A percentile compares a stretch with the other conserved stretches of the same genome.
phyloP scores from a whole-genome alignment of 2,329 filamentous ascomycete genomes.

The Microthyrium microscopicum region DNA sequence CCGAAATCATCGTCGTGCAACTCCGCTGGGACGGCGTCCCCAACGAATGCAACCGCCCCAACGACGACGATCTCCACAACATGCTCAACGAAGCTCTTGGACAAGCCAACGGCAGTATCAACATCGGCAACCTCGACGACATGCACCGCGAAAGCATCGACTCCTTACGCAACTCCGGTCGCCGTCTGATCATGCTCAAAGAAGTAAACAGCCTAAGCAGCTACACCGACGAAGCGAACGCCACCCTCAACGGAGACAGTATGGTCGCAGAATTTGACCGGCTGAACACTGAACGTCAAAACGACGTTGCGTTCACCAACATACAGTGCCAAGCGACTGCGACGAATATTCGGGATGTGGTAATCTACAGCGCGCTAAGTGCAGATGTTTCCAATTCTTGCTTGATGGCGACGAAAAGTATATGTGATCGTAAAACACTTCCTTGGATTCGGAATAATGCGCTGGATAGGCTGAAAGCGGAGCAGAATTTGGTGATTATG shows the following conservation, averaged over 20 bases:
- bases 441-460: slow-evolving; percentile 29
- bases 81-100: slow-evolving; percentile 16
- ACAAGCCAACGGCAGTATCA: slow-evolving; percentile 11
- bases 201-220: slow-evolving; percentile 11
- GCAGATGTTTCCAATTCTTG: slow-evolving; percentile 28
- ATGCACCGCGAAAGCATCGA: slow-evolving; percentile 14
- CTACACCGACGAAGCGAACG: slow-evolving; percentile 18
- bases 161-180: slow-evolving; percentile 13
- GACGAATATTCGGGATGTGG: slow-evolving; percentile 30
- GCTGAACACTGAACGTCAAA: slow-evolving; percentile 11
- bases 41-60: slow-evolving; percentile 27
- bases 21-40: slow-evolving; percentile 34
- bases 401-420: slow-evolving; percentile 31
- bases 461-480: slow-evolving; percentile 19
- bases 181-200: slow-evolving; percentile 15
- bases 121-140: slow-evolving; percentile 14
- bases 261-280: slow-evolving; percentile 15
- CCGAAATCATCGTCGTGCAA: slow-evolving; percentile 32
- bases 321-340: slow-evolving; percentile 34
- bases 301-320: slow-evolving; percentile 12
- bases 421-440: slow-evolving; percentile 31
- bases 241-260: slow-evolving; percentile 15
- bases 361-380: slow-evolving; percentile 29
- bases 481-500: slow-evolving; percentile 29
- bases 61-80: slow-evolving; percentile 12